phyloP scores from a whole-genome alignment of 176 grass and related monocot genomes.

The Hordeum marinum region DNA sequence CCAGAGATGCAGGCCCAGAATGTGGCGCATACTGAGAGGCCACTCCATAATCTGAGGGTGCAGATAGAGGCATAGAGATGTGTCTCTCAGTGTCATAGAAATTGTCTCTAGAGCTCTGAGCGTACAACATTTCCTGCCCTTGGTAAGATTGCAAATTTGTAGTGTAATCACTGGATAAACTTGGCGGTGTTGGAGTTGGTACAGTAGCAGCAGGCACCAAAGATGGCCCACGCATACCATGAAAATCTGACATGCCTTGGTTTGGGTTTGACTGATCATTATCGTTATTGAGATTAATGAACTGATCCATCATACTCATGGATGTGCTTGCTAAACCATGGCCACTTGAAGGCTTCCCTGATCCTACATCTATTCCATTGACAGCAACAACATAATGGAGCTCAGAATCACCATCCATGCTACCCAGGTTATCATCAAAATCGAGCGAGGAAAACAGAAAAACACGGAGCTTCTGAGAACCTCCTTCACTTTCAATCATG shows the following conservation, averaged over 20 bases:
- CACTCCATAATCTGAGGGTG: constrained; percentile 56
- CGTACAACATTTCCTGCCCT: constrained; percentile 33
- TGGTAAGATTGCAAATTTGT: constrained; percentile 41
- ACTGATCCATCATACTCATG: constrained; percentile 55
- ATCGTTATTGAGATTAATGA: constrained; percentile 63
- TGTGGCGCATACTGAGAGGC: constrained; percentile 43
- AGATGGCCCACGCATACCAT: constrained; percentile 22
- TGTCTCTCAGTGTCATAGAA: constrained; percentile 28
- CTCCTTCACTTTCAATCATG: constrained; percentile 59
- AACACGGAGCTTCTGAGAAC: constrained; percentile 82
- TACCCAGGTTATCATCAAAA: constrained; percentile 81
- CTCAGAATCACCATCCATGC: constrained; percentile 85
- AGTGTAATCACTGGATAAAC: constrained; percentile 38
- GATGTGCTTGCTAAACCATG: constrained; percentile 54
- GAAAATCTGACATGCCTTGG: constrained; percentile 35
- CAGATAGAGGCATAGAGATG: constrained; percentile 55
- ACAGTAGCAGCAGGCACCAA: constrained; percentile 21
- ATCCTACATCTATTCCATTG: constrained; percentile 66
- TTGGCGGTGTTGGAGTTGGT: constrained; percentile 14
- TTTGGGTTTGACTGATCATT: constrained; percentile 32
- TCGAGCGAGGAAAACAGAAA: constrained; percentile 79
- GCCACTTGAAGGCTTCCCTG: constrained; percentile 48
- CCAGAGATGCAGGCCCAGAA: constrained; percentile 43
- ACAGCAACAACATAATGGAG: constrained; percentile 88
- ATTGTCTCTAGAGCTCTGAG: constrained; percentile 32